These are phyloP conservation scores for Saccharomyces hybrid DNA, from an alignment of 1,139 yeast species.

Conservation along the genomic window DNA sequence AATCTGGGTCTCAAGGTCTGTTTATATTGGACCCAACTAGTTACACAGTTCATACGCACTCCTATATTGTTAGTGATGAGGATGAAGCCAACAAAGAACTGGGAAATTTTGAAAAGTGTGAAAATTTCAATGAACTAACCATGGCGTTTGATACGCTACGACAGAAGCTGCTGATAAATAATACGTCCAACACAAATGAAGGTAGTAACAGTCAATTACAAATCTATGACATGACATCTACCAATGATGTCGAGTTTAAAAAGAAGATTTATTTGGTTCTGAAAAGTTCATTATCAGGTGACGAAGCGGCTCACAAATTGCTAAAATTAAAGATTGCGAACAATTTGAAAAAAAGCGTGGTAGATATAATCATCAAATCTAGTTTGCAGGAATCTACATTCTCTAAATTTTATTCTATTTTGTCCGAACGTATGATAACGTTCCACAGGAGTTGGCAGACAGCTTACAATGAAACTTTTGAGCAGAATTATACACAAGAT, in stretches of 20 bases:
- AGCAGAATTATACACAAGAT: slow-evolving; percentile 42
- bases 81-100: neutral
- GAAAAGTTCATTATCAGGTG: slow-evolving; percentile 90
- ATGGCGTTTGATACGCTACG: neutral
- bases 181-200: neutral
- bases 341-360: slow-evolving; percentile 40
- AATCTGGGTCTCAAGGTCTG: slow-evolving; percentile 16
- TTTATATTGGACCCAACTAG: neutral
- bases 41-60: neutral
- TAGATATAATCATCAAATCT: slow-evolving; percentile 72
- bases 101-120: neutral
- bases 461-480: slow-evolving; percentile 47
- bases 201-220: neutral
- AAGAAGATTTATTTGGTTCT: slow-evolving; percentile 72
- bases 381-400: slow-evolving; percentile 85
- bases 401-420: slow-evolving; percentile 75
- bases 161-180: neutral
- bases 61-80: neutral
- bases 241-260: slow-evolving; percentile 53
- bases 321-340: slow-evolving; percentile 41
- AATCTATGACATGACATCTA: slow-evolving; percentile 57
- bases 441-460: slow-evolving; percentile 48
- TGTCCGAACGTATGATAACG: slow-evolving; percentile 59
- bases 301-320: slow-evolving; percentile 87
- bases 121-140: neutral